Percentiles rank a stretch among this genome's conserved stretches.
These are phyloP conservation scores for Luzula sylvatica DNA, from an alignment of 176 grass and related monocot species.

Conservation along the genomic window DNA sequence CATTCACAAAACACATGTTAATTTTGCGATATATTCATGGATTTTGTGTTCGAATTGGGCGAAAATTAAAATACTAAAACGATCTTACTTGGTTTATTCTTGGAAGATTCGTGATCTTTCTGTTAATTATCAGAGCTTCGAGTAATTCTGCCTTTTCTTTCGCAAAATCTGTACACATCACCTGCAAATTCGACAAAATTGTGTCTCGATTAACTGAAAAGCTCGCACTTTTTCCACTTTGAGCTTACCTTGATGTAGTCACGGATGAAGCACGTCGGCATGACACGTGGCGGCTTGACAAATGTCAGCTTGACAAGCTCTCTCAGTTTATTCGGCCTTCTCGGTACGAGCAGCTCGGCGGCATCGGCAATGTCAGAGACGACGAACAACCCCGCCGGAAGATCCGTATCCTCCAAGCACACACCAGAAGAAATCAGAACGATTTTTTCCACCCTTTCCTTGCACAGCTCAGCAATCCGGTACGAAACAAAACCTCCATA, in stretches of 20 bases:
- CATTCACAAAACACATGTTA: background rate
- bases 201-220: background rate
- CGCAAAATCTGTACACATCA: conserved; percentile 68
- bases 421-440: conserved; percentile 59
- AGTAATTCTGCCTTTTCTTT: conserved; percentile 73
- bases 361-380: conserved; percentile 43
- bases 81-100: conserved; percentile 56
- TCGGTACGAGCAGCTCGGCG: conserved; percentile 54
- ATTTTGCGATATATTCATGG: background rate
- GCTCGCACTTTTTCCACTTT: background rate
- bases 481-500: conserved; percentile 85
- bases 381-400: conserved; percentile 53
- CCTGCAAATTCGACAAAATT: conserved; percentile 33
- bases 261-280: conserved; percentile 84
- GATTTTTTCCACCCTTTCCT: conserved; percentile 44
- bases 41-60: background rate
- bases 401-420: conserved; percentile 84
- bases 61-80: background rate
- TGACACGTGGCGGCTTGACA: conserved; percentile 45
- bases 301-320: conserved; percentile 78
- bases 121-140: conserved; percentile 43
- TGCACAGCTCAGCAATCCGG: conserved; percentile 51
- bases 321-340: conserved; percentile 54
- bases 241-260: conserved; percentile 69
- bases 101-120: conserved; percentile 59